Evolutionary conservation across 2,329 filamentous ascomycete genomes (phyloP).

Genomic region (Pseudogymnoascus sp.): DNA sequence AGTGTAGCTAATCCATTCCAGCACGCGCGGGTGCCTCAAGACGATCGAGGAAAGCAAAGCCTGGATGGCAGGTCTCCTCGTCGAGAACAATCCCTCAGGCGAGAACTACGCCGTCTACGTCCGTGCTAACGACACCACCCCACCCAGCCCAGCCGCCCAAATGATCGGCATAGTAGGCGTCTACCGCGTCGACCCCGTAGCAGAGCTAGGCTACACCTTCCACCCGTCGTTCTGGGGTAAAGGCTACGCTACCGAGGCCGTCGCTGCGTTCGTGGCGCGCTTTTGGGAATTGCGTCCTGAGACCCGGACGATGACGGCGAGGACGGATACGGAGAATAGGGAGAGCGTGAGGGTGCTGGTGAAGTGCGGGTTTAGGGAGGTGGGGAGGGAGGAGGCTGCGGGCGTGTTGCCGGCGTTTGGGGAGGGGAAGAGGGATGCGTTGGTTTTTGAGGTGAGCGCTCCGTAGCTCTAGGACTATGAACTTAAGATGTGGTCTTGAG

Average conservation of each 20-base stretch:
- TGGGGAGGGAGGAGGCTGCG: conserved; percentile 7
- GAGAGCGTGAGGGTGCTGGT: conserved; percentile 23
- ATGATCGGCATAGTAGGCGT: conserved; percentile 9
- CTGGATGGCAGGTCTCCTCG: conserved; percentile 13
- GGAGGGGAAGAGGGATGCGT: conserved; percentile 4
- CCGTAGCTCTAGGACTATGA: not conserved
- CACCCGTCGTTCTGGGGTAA: conserved; percentile 14
- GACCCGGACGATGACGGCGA: conserved; percentile 14
- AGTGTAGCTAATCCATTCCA: not conserved
- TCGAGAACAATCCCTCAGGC: conserved; percentile 12
- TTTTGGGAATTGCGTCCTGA: conserved; percentile 12
- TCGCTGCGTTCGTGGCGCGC: not conserved
- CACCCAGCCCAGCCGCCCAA: not conserved
- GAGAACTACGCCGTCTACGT: conserved; percentile 15
- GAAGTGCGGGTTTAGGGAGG: conserved; percentile 24
- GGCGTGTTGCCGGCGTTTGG: not conserved
- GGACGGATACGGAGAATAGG: conserved; percentile 22
- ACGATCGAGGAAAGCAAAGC: conserved; percentile 12
- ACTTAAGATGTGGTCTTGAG: not conserved
- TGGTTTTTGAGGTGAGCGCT: not conserved
- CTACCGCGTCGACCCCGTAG: not conserved
- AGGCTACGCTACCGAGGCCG: conserved; percentile 15
- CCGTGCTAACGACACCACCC: not conserved
- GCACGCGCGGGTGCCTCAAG: conserved; percentile 10
- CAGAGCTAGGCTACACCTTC: conserved; percentile 15